Evolutionary conservation across 1,139 yeast genomes (phyloP).

Genomic region (Suhomyces bolitotheri): DNA sequence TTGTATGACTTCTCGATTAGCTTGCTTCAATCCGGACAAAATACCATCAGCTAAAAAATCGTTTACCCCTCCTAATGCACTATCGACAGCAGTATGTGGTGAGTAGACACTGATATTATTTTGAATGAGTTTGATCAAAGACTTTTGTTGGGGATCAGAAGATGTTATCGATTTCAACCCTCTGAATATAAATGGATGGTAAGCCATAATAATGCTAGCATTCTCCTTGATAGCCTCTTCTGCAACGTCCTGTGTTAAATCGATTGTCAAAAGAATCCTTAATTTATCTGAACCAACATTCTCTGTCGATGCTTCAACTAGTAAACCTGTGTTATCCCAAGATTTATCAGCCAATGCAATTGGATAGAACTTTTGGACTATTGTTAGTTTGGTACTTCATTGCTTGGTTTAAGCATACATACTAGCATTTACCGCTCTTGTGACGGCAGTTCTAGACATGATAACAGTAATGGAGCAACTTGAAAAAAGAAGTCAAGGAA

Average conservation of each 20-base stretch:
- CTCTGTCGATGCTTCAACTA: constrained; percentile 61
- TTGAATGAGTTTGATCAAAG: constrained; percentile 69
- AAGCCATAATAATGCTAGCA: constrained; percentile 68
- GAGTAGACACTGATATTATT: constrained; percentile 83
- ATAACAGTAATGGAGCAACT: neutral
- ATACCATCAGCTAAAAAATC: constrained; percentile 82
- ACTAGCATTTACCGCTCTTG: constrained; percentile 50
- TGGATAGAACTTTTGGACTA: constrained; percentile 72
- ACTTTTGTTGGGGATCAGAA: constrained; percentile 75
- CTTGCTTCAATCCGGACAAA: constrained; percentile 27
- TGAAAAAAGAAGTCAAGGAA: neutral
- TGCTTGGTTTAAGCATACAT: no score
- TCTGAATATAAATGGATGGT: constrained; percentile 92
- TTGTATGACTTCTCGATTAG: constrained; percentile 30
- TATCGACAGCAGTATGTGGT: constrained; percentile 96
- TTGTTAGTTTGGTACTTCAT: no score
- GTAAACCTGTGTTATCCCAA: constrained; percentile 93
- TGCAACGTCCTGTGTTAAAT: constrained; percentile 79
- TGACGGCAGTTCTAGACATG: constrained; percentile 42
- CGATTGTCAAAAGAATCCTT: constrained; percentile 73
- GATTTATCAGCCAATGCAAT: constrained; percentile 72
- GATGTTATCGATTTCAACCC: constrained; percentile 78
- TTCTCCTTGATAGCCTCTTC: constrained; percentile 71
- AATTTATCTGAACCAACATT: constrained; percentile 23
- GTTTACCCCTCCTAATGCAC: constrained; percentile 88